Evolutionary conservation across 495 filamentous ascomycete genomes (phyloP).

Genomic region (Hypoxylon fuscum): DNA sequence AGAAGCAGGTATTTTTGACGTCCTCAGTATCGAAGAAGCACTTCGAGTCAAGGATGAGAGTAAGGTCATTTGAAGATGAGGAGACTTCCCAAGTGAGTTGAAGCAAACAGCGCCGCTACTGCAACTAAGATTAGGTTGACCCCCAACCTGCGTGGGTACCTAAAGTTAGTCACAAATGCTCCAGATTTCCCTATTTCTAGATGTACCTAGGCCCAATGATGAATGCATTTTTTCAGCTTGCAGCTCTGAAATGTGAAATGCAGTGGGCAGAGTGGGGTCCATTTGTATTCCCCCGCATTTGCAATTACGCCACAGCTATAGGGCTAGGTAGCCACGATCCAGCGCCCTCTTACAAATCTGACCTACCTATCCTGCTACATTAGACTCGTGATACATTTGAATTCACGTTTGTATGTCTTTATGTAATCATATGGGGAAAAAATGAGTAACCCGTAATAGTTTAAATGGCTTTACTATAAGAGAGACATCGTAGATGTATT

Average conservation of each 20-base stretch:
- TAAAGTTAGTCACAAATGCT: conserved; percentile 16
- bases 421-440: too few relatives aligned
- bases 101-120: neutral
- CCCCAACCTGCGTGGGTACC: conserved; percentile 25
- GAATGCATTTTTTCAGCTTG: neutral
- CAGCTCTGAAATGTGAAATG: neutral
- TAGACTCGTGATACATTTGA: too few relatives aligned
- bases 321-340: neutral
- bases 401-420: too few relatives aligned
- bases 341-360: too few relatives aligned
- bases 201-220: conserved; percentile 3
- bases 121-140: neutral
- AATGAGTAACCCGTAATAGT: too few relatives aligned
- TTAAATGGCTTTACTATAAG: too few relatives aligned
- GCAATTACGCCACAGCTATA: conserved; percentile 11
- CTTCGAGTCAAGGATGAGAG: conserved; percentile 33
- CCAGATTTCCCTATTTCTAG: conserved; percentile 2
- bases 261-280: neutral
- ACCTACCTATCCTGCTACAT: too few relatives aligned
- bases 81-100: conserved; percentile 8
- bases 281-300: conserved; percentile 18
- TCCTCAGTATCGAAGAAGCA: conserved; percentile 37
- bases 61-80: conserved; percentile 35
- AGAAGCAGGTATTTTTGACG: conserved; percentile 21
- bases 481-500: neutral